Conservation (phyloP, 1,139 yeast species). For the Yamadazyma triangularis region DNA sequence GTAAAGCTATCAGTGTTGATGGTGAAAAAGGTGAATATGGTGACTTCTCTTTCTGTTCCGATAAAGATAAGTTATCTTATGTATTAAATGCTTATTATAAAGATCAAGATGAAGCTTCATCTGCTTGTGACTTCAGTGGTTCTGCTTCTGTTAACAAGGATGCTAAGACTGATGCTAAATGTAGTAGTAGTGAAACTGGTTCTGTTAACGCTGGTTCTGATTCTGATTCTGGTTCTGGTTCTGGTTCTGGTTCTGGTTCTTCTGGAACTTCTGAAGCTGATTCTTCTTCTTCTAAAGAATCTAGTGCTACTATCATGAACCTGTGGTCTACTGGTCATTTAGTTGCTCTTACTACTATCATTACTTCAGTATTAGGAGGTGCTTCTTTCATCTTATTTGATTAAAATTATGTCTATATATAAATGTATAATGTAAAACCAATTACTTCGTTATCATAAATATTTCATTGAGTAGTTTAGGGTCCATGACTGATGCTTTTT, state of each 20-base stretch:
- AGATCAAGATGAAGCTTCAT: slow-evolving; percentile 33
- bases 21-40: slow-evolving; percentile 63
- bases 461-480: slow-evolving; percentile 85
- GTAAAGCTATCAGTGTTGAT: slow-evolving; percentile 53
- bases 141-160: slow-evolving; percentile 45
- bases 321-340: slow-evolving; percentile 27
- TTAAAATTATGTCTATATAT: slow-evolving; percentile 4
- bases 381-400: slow-evolving; percentile 29
- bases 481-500: slow-evolving; percentile 88
- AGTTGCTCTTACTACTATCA: slow-evolving; percentile 26
- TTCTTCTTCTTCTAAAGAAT: slow-evolving; percentile 9
- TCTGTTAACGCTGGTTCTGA: too few species aligned
- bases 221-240: too few species aligned
- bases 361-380: slow-evolving; percentile 38
- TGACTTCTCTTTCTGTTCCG: slow-evolving; percentile 54
- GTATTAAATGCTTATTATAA: slow-evolving; percentile 57
- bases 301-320: slow-evolving; percentile 17
- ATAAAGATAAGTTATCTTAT: slow-evolving; percentile 59
- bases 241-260: slow-evolving; percentile 38
- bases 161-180: slow-evolving; percentile 51
- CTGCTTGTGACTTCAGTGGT: slow-evolving; percentile 69
- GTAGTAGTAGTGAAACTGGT: too few species aligned
- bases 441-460: slow-evolving; percentile 69
- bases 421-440: too few species aligned
- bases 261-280: slow-evolving; percentile 28